phyloP scores from a whole-genome alignment of 1,284 basidiomycete genomes.

The Ganoderma lingzhi region DNA sequence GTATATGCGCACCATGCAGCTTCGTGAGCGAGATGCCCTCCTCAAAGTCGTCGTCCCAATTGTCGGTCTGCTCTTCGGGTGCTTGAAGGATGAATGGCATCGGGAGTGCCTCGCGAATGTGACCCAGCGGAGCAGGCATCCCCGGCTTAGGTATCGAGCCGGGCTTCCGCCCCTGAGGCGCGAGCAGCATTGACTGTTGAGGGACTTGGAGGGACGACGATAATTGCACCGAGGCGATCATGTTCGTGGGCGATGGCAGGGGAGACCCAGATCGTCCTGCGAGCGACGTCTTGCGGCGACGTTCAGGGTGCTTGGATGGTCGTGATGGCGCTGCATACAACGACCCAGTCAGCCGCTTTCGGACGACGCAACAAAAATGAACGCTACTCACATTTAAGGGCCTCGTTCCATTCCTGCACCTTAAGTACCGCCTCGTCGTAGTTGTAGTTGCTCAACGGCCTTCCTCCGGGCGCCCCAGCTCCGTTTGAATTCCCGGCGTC shows the following conservation, averaged over 20 bases:
- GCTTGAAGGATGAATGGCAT: constrained; percentile 58
- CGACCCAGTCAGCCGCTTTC: constrained; percentile 16
- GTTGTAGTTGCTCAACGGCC: constrained; percentile 78
- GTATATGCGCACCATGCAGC: constrained; percentile 65
- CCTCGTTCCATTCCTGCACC: constrained; percentile 99
- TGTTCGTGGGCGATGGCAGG: constrained; percentile 42
- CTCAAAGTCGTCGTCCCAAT: constrained; percentile 98
- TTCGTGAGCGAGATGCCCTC: constrained; percentile 91
- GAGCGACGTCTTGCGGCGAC: constrained; percentile 45
- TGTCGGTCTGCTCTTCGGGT: constrained; percentile 88
- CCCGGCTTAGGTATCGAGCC: constrained; percentile 35
- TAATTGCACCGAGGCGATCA: constrained; percentile 36
- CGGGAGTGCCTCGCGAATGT: constrained; percentile 43
- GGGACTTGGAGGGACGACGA: constrained; percentile 35
- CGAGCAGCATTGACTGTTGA: constrained; percentile 29
- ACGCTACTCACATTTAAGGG: constrained; percentile 80
- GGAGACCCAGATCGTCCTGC: constrained; percentile 40
- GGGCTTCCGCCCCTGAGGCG: constrained; percentile 33
- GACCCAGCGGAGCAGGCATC: constrained; percentile 32
- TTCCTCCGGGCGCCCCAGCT: constrained; percentile 48
- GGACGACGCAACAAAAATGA: constrained; percentile 12
- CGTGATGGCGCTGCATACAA: constrained; percentile 45
- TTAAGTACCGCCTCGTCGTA: constrained; percentile 94
- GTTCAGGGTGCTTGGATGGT: constrained; percentile 65
- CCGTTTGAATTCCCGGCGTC: constrained; percentile 33